A percentile compares a stretch with the other conserved stretches of the same genome.
Conservation (phyloP, 306 rosid genomes). For the Sphenostylis stenocarpa region DNA sequence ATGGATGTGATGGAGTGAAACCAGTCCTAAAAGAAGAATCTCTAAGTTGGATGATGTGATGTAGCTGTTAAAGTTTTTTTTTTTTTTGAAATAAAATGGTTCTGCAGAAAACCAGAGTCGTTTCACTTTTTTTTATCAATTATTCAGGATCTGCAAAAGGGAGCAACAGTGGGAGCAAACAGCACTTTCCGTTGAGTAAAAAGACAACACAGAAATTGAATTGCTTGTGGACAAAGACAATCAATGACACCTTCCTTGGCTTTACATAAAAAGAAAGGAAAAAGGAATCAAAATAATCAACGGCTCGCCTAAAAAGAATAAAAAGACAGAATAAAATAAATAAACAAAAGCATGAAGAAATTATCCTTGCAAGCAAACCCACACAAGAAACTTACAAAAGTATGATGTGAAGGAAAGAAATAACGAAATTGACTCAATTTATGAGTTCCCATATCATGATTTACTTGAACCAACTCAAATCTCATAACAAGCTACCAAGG, state of each 20-base stretch:
- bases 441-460: background rate
- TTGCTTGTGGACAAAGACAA: slow-evolving; percentile 18
- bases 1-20: background rate
- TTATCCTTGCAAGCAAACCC: background rate
- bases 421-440: background rate
- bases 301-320: slow-evolving; percentile 22
- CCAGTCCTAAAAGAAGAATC: slow-evolving; percentile 5
- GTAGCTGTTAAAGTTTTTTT: background rate
- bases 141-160: background rate
- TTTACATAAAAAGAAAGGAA: background rate
- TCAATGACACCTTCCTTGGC: background rate
- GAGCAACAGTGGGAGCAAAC: slow-evolving; percentile 9
- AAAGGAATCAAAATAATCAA: background rate
- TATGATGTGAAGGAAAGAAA: background rate
- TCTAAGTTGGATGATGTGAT: slow-evolving; percentile 23
- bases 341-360: background rate
- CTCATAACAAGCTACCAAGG: background rate
- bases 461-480: background rate
- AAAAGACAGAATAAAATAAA: background rate
- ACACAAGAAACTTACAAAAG: background rate
- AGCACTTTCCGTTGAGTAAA: background rate
- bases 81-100: background rate
- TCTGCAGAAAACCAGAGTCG: background rate
- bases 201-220: background rate
- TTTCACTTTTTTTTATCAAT: background rate